Percentiles rank a stretch among this genome's conserved stretches.
Evolutionary conservation across 176 grass and related monocot species (phyloP).

Genomic region (Aegilops tauschii): DNA sequence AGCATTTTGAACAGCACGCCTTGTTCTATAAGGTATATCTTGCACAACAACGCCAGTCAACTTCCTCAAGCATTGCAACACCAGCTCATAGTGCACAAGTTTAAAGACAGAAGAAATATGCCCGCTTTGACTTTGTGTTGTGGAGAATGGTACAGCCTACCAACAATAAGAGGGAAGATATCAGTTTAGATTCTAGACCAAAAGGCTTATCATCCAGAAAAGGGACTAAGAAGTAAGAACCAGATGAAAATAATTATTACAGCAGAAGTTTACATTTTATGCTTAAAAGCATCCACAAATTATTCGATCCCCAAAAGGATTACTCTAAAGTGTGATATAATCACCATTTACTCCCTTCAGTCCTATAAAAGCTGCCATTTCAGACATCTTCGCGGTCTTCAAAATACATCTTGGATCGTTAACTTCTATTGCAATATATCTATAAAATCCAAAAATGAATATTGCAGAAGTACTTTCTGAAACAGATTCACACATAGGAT

Average conservation of each 20-base stretch:
- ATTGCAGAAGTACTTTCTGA: neutral
- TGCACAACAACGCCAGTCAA: slow-evolving; percentile 51
- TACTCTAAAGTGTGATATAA: neutral
- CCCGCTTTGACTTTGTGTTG: slow-evolving; percentile 58
- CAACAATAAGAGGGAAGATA: slow-evolving; percentile 1
- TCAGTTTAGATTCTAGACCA: slow-evolving; percentile 25
- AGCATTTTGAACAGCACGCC: slow-evolving; percentile 42
- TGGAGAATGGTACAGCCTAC: slow-evolving; percentile 70
- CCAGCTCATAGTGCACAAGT: slow-evolving; percentile 60
- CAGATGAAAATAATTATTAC: neutral
- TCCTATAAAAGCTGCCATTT: neutral
- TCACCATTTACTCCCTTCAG: neutral
- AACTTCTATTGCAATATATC: neutral
- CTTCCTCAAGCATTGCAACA: slow-evolving; percentile 73
- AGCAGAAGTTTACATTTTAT: neutral
- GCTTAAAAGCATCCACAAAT: neutral
- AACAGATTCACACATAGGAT: neutral
- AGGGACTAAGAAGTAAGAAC: neutral
- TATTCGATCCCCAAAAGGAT: neutral
- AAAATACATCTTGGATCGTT: neutral
- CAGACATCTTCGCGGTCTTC: neutral
- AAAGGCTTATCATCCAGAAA: slow-evolving; percentile 1
- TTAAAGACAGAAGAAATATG: slow-evolving; percentile 71
- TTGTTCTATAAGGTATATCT: slow-evolving; percentile 71
- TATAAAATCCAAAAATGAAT: neutral